Percentiles rank a stretch among this genome's conserved stretches.
Conservation (phyloP, 2,329 filamentous ascomycete genomes). For the Arthroderma uncinatum region DNA sequence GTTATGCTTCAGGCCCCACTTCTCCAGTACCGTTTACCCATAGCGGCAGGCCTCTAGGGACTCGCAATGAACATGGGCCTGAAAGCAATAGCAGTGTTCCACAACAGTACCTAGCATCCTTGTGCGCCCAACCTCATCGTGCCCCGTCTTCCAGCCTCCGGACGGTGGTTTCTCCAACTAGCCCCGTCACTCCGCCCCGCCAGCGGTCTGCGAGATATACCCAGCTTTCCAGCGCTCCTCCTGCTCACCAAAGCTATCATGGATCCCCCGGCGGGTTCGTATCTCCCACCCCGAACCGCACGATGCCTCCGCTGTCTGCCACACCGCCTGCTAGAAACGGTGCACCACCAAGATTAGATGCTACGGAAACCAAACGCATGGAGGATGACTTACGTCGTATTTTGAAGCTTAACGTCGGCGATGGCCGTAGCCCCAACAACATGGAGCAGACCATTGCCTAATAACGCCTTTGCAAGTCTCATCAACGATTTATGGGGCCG, state of each 20-base stretch:
- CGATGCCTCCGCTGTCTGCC: slow-evolving; percentile 13
- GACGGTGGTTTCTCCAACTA: slow-evolving; percentile 23
- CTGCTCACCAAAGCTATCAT: slow-evolving; percentile 18
- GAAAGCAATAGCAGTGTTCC: slow-evolving; percentile 17
- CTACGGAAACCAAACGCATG: slow-evolving; percentile 34
- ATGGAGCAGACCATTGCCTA: slow-evolving; percentile 28
- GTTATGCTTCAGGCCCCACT: slow-evolving; percentile 1
- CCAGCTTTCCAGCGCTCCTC: slow-evolving; percentile 18
- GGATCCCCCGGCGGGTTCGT: background rate
- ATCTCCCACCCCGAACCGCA: slow-evolving; percentile 11
- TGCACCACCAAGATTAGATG: slow-evolving; percentile 17
- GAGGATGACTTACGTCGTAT: slow-evolving; percentile 40
- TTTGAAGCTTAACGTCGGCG: slow-evolving; percentile 32
- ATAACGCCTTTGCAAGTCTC: slow-evolving; percentile 4
- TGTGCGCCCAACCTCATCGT: slow-evolving; percentile 18
- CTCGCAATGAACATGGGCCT: slow-evolving; percentile 3
- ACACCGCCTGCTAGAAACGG: slow-evolving; percentile 15
- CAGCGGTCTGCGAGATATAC: slow-evolving; percentile 13
- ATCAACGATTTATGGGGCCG: background rate
- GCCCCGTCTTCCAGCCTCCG: slow-evolving; percentile 25
- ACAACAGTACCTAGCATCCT: slow-evolving; percentile 18
- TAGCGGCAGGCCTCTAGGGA: background rate
- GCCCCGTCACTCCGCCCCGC: slow-evolving; percentile 12
- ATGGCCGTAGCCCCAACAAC: slow-evolving; percentile 21
- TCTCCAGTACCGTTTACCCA: background rate